Conservation (phyloP, 2,329 filamentous ascomycete genomes). For the Venturia pyrina region DNA sequence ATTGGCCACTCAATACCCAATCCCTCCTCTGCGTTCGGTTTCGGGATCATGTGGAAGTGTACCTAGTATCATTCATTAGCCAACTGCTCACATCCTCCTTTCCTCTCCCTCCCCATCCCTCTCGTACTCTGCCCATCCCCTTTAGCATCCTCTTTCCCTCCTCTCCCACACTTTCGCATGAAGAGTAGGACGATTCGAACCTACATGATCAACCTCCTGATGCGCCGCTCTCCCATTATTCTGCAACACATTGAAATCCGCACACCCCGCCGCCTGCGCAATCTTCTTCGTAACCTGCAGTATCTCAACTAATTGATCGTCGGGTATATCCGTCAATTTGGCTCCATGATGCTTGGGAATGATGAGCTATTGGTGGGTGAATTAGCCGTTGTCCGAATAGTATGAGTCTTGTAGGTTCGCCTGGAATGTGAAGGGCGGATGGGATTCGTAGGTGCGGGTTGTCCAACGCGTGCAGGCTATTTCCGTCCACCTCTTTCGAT, state of each 20-base stretch:
- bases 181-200: neutral
- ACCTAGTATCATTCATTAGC: constrained; percentile 41
- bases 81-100: neutral
- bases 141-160: neutral
- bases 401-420: no score
- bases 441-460: neutral
- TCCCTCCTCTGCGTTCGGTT: constrained; percentile 76
- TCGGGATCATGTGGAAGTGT: constrained; percentile 97
- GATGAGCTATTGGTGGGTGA: constrained; percentile 55
- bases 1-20: constrained; percentile 72
- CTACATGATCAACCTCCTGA: constrained; percentile 83
- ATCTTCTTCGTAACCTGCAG: constrained; percentile 84
- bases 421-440: no score
- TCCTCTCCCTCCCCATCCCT: neutral
- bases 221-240: constrained; percentile 92
- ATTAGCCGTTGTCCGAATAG: neutral
- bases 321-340: constrained; percentile 86
- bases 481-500: neutral
- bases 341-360: constrained; percentile 92
- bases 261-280: constrained; percentile 61
- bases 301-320: constrained; percentile 74
- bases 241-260: constrained; percentile 87
- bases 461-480: neutral
- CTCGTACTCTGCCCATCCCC: neutral
- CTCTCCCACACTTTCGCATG: neutral